Conservation (phyloP, 805 yeast species). For the Nakazawaea wyomingensis region DNA sequence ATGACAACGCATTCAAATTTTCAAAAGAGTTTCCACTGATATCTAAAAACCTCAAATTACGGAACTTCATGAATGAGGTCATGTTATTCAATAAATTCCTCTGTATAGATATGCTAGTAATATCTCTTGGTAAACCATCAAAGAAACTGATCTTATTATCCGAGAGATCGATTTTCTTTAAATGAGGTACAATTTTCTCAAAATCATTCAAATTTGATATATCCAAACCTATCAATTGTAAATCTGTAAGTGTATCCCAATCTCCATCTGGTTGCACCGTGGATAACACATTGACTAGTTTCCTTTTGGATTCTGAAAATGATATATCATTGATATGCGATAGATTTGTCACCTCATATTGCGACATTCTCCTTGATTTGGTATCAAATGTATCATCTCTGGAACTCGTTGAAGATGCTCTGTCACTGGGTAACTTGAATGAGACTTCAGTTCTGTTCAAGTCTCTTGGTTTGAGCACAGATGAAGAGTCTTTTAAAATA, state of each 20-base stretch:
- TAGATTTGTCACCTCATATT: constrained; percentile 26
- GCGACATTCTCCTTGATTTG: background rate
- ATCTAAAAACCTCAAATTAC: constrained; percentile 37
- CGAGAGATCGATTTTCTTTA: constrained; percentile 34
- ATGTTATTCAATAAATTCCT: constrained; percentile 35
- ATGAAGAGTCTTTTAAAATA: constrained; percentile 4
- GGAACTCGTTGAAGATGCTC: constrained; percentile 14
- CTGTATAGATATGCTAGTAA: constrained; percentile 34
- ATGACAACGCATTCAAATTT: constrained; percentile 30
- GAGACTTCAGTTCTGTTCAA: constrained; percentile 30
- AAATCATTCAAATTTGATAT: constrained; percentile 40
- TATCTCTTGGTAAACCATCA: constrained; percentile 38
- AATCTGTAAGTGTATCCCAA: constrained; percentile 37
- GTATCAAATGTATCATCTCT: constrained; percentile 18
- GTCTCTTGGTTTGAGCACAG: constrained; percentile 6
- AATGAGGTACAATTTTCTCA: constrained; percentile 37
- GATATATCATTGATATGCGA: constrained; percentile 38
- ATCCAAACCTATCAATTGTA: constrained; percentile 29
- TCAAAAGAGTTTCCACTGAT: constrained; percentile 33
- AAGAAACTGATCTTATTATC: constrained; percentile 36
- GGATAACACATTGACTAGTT: constrained; percentile 40
- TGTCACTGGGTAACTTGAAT: constrained; percentile 31
- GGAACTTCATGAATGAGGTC: constrained; percentile 34
- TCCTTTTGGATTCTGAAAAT: constrained; percentile 40
- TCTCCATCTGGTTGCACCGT: constrained; percentile 33